phyloP scores from a whole-genome alignment of 257 asterid species.

The Perilla frutescens region DNA sequence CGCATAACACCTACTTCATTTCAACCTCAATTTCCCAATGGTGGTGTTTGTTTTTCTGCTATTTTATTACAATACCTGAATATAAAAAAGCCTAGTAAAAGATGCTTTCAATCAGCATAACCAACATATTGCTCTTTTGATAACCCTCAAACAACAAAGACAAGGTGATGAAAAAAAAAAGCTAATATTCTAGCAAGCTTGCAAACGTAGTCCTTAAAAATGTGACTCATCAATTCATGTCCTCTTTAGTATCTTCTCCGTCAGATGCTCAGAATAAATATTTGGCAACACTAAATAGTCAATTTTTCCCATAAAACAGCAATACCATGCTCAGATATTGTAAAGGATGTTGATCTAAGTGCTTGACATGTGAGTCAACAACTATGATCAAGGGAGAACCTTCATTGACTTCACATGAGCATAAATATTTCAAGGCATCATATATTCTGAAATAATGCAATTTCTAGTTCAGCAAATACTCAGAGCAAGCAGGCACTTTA shows the following conservation, averaged over 20 bases:
- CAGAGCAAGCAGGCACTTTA: constrained; percentile 1
- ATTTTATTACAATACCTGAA: background rate
- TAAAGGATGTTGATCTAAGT: background rate
- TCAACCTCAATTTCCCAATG: background rate
- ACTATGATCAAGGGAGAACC: background rate
- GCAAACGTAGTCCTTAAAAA: background rate
- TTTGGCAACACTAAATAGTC: background rate
- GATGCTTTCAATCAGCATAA: background rate
- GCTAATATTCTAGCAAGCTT: background rate
- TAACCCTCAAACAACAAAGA: background rate
- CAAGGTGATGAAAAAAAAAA: background rate
- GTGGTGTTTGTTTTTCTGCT: background rate
- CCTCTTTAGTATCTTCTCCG: background rate
- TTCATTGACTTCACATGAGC: background rate
- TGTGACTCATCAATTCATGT: background rate
- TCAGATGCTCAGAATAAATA: background rate
- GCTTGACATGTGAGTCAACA: background rate
- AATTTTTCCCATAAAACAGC: background rate
- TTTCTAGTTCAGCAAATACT: background rate
- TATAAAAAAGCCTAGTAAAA: background rate
- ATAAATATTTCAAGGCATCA: background rate
- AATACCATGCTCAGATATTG: background rate
- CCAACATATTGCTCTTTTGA: background rate
- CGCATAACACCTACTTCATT: constrained; percentile 3
- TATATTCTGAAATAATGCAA: background rate